These are phyloP conservation scores for Aureoboletus auriporus DNA, from an alignment of 768 basidiomycete genomes.

Conservation along the genomic window DNA sequence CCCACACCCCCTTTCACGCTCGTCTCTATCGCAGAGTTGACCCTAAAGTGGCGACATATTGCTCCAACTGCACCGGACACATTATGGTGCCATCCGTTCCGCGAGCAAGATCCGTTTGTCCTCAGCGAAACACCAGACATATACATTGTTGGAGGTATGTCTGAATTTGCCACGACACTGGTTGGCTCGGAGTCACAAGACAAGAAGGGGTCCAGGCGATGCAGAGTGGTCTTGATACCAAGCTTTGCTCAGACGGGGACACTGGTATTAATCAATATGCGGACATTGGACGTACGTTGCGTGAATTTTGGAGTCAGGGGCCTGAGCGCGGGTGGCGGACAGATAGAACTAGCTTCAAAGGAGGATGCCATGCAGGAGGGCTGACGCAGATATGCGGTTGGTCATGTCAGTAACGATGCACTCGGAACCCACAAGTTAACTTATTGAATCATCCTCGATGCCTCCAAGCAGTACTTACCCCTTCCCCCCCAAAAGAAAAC, in stretches of 20 bases:
- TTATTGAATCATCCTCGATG: too few relatives aligned
- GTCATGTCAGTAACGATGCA: too few relatives aligned
- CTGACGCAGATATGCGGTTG: conserved; percentile 9
- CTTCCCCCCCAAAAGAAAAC: too few relatives aligned
- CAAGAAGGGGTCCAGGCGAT: conserved; percentile 35
- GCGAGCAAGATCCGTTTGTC: conserved; percentile 84
- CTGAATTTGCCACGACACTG: conserved; percentile 71
- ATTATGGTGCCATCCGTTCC: conserved; percentile 96
- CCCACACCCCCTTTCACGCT: conserved; percentile 66
- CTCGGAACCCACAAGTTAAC: too few relatives aligned
- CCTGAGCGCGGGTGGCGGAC: conserved; percentile 22
- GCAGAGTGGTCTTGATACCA: conserved; percentile 79
- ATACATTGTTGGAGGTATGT: conserved; percentile 92
- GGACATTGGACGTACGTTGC: conserved; percentile 66
- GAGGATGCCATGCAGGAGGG: conserved; percentile 24
- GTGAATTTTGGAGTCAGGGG: conserved; percentile 50
- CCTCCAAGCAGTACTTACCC: too few relatives aligned
- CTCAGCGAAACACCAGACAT: conserved; percentile 82
- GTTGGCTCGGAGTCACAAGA: conserved; percentile 39
- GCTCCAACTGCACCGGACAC: conserved; percentile 99
- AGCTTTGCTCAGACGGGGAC: conserved; percentile 74
- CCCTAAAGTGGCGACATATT: conserved; percentile 90
- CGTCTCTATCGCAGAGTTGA: conserved; percentile 69
- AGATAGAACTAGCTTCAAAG: neutral
- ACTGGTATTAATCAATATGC: conserved; percentile 75